These are phyloP conservation scores for Phlebopus sp. DNA, from an alignment of 1,284 basidiomycete species.

Conservation along the genomic window DNA sequence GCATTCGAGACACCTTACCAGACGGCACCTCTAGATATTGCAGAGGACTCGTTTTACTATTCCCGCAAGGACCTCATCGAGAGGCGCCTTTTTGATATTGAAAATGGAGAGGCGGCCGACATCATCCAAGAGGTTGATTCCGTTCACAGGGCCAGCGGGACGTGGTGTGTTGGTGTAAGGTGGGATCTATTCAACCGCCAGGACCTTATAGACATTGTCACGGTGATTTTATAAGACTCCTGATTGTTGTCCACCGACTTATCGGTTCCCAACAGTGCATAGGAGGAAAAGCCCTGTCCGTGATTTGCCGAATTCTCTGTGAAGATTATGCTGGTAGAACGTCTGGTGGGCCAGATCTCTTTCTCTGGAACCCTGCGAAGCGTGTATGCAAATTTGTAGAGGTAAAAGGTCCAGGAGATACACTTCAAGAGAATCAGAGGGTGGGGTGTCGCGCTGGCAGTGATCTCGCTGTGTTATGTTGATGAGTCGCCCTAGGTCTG, in stretches of 20 bases:
- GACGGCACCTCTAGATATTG: slow-evolving; percentile 88
- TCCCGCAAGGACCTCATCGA: slow-evolving; percentile 74
- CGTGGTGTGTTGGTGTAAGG: slow-evolving; percentile 83
- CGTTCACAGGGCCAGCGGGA: slow-evolving; percentile 64
- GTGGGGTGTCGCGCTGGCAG: slow-evolving; percentile 42
- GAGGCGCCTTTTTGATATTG: slow-evolving; percentile 61
- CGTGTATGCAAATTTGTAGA: slow-evolving; percentile 83
- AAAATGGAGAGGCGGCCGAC: slow-evolving; percentile 52
- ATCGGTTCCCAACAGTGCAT: slow-evolving; percentile 56
- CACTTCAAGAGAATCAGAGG: slow-evolving; percentile 87
- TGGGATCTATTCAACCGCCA: slow-evolving; percentile 80
- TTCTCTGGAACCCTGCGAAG: slow-evolving; percentile 72
- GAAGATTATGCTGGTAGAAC: slow-evolving; percentile 85
- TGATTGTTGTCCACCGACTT: background rate
- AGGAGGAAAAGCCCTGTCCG: slow-evolving; percentile 64
- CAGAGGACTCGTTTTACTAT: slow-evolving; percentile 83
- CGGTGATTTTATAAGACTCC: slow-evolving; percentile 44
- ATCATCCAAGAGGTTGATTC: slow-evolving; percentile 67
- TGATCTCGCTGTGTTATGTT: slow-evolving; percentile 1
- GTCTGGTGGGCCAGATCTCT: slow-evolving; percentile 89
- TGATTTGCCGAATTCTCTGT: slow-evolving; percentile 81
- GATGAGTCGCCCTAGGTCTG: slow-evolving; percentile 25
- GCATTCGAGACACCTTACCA: slow-evolving; percentile 96
- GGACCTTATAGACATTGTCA: slow-evolving; percentile 79
- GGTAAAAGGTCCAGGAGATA: slow-evolving; percentile 94